Conservation (phyloP, 345 rosid genomes). For the Noccaea bulbosa region DNA sequence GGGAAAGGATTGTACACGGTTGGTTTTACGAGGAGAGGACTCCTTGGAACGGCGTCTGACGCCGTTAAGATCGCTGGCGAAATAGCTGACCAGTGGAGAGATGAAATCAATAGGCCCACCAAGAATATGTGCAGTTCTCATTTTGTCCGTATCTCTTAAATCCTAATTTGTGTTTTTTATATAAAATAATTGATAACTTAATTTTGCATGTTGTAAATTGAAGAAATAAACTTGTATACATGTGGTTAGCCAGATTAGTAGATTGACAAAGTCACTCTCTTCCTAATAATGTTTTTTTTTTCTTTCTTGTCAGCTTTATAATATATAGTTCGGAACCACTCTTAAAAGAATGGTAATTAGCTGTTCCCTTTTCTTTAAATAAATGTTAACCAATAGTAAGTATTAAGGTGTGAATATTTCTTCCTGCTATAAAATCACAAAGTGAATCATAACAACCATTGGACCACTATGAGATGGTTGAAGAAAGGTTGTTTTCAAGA, state of each 20-base stretch:
- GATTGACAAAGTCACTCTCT: slow-evolving; percentile 5
- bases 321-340: not conserved
- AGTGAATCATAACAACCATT: no score
- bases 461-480: no score
- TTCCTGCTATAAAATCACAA: no score
- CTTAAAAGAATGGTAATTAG: not conserved
- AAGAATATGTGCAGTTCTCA: slow-evolving; percentile 46
- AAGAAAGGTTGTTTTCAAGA: no score
- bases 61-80: slow-evolving; percentile 74
- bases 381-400: not conserved
- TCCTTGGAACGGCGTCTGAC: slow-evolving; percentile 72
- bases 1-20: slow-evolving; percentile 75
- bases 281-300: not conserved
- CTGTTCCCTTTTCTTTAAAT: not conserved
- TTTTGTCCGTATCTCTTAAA: slow-evolving; percentile 46
- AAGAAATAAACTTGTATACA: slow-evolving; percentile 37
- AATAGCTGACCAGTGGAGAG: slow-evolving; percentile 62
- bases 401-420: not conserved
- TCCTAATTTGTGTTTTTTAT: slow-evolving; percentile 9
- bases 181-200: slow-evolving; percentile 1
- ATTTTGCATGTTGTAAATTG: slow-evolving; percentile 39
- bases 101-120: slow-evolving; percentile 36
- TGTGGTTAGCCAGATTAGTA: slow-evolving; percentile 11
- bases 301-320: not conserved
- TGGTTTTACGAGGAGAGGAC: slow-evolving; percentile 87